Conservation (phyloP, 805 yeast species). For the Starmerella gropengiesseri region DNA sequence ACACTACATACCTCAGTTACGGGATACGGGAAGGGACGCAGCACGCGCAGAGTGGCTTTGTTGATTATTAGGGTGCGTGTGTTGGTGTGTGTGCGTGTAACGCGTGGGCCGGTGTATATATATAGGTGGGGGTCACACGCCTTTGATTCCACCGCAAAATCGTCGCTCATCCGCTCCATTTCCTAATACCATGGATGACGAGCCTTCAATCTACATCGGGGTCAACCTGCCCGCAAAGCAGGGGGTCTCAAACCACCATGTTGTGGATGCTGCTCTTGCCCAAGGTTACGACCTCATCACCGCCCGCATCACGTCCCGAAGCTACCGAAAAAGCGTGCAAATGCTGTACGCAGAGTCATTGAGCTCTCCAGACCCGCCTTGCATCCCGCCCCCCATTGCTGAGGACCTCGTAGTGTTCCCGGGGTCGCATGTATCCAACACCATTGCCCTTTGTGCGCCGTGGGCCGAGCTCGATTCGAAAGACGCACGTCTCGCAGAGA, state of each 20-base stretch:
- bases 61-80: no score
- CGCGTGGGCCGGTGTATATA: no score
- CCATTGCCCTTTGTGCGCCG: constrained; percentile 51
- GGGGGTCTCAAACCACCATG: constrained; percentile 25
- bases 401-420: constrained; percentile 37
- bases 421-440: constrained; percentile 34
- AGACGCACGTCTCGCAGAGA: constrained; percentile 39
- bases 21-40: no score
- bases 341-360: constrained; percentile 15
- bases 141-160: background rate
- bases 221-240: constrained; percentile 29
- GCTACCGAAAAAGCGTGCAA: constrained; percentile 26
- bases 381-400: constrained; percentile 28
- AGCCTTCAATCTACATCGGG: constrained; percentile 27
- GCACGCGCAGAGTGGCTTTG: background rate
- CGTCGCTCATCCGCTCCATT: background rate
- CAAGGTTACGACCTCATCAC: constrained; percentile 45
- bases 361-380: constrained; percentile 1
- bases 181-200: constrained; percentile 6
- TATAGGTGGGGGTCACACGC: no score
- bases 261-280: constrained; percentile 27
- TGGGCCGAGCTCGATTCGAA: constrained; percentile 60
- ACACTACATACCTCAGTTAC: no score
- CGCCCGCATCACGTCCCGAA: constrained; percentile 43
- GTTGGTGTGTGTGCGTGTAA: no score